These are phyloP conservation scores for Dictyostelium capitatum DNA, from an alignment of 78 protist species.

Conservation along the genomic window DNA sequence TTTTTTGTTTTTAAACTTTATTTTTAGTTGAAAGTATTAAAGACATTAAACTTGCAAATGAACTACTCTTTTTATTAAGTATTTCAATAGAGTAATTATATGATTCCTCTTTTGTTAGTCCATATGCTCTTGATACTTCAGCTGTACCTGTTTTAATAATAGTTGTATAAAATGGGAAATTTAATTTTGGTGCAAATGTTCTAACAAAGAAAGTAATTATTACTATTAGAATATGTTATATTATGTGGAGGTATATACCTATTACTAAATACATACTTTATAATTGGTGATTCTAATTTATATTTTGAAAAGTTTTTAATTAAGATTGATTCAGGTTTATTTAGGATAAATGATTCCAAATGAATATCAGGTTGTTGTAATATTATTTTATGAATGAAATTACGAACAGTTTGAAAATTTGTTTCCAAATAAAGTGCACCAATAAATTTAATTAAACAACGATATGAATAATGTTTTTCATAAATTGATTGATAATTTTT, in stretches of 20 bases:
- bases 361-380: not conserved
- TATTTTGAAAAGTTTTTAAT: slow-evolving; percentile 27
- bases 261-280: slow-evolving; percentile 52
- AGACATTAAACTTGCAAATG: slow-evolving; percentile 8
- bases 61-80: not conserved
- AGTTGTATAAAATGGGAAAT: slow-evolving; percentile 11
- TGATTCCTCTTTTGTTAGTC: slow-evolving; percentile 25
- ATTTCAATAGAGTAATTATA: not conserved
- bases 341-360: slow-evolving; percentile 4
- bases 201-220: not conserved
- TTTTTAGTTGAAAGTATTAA: not conserved
- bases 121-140: not conserved
- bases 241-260: no score
- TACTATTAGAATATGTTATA: no score
- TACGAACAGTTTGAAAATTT: not conserved
- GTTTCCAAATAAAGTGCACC: slow-evolving; percentile 58
- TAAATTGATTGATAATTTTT: not conserved
- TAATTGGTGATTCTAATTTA: slow-evolving; percentile 59
- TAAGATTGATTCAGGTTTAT: slow-evolving; percentile 29
- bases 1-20: not conserved
- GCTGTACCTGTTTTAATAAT: not conserved
- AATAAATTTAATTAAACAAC: slow-evolving; percentile 20
- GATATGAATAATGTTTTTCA: not conserved
- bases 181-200: not conserved
- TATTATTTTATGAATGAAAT: slow-evolving; percentile 14